These are phyloP conservation scores for Antitrichia curtipendula DNA, from an alignment of 225 moss, liverwort and hornwort genomes.

Conservation along the genomic window DNA sequence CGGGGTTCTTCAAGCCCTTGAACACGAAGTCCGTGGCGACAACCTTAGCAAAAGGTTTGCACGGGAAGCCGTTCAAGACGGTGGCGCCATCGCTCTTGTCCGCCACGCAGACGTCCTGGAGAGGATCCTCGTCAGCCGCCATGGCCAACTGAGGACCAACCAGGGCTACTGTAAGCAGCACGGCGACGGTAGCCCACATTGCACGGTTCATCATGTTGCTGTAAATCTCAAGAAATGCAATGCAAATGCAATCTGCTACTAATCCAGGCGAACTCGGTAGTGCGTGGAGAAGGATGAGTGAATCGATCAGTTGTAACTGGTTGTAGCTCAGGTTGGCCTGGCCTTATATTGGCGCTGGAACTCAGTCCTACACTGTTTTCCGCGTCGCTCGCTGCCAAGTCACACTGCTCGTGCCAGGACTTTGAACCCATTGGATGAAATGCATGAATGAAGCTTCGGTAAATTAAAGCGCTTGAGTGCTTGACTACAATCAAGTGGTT, in stretches of 20 bases:
- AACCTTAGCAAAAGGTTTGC: neutral
- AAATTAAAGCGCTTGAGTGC: neutral
- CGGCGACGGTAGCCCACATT: neutral
- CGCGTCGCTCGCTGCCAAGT: neutral
- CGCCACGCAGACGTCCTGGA: conserved; percentile 7
- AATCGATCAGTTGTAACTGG: neutral
- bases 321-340: neutral
- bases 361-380: neutral
- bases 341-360: neutral
- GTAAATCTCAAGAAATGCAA: neutral
- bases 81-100: neutral
- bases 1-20: neutral
- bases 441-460: neutral
- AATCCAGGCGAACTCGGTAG: neutral
- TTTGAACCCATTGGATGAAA: neutral
- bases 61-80: neutral
- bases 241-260: neutral
- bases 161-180: neutral
- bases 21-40: neutral
- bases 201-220: neutral
- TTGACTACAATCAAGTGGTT: too few relatives aligned
- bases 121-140: conserved; percentile 15
- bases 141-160: neutral
- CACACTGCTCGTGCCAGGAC: neutral
- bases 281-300: neutral